A percentile compares a stretch with the other conserved stretches of the same genome.
These are phyloP conservation scores for Ustilago sp. DNA, from an alignment of 1,284 basidiomycete genomes.

Conservation along the genomic window DNA sequence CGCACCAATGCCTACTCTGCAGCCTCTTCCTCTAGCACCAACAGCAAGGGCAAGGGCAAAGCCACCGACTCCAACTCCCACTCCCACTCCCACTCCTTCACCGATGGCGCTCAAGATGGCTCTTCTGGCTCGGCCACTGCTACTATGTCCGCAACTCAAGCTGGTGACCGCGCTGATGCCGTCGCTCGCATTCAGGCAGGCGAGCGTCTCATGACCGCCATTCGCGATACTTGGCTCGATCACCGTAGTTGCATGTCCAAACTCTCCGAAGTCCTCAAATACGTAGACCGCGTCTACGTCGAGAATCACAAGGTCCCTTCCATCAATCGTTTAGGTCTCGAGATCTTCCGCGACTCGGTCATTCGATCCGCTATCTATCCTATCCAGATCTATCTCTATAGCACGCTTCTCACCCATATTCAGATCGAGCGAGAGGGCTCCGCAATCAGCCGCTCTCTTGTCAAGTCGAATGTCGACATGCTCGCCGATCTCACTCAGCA, in stretches of 20 bases:
- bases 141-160: conserved; percentile 49
- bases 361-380: conserved; percentile 74
- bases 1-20: conserved; percentile 22
- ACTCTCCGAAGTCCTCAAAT: conserved; percentile 89
- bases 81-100: conserved; percentile 14
- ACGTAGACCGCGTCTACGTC: conserved; percentile 77
- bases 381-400: conserved; percentile 84
- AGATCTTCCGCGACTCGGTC: conserved; percentile 87
- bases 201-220: conserved; percentile 84
- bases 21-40: conserved; percentile 2
- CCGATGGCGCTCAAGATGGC: conserved; percentile 8
- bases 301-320: conserved; percentile 68
- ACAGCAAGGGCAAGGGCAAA: conserved; percentile 54
- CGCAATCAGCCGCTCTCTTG: conserved; percentile 88
- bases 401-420: conserved; percentile 86
- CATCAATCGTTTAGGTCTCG: conserved; percentile 86
- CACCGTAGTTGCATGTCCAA: conserved; percentile 90
- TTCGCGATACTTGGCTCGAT: conserved; percentile 92
- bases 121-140: conserved; percentile 23
- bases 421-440: conserved; percentile 91
- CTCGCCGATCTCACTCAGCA: conserved; percentile 77
- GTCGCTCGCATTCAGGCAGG: conserved; percentile 74
- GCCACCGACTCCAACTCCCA: conserved; percentile 26
- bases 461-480: conserved; percentile 88
- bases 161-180: conserved; percentile 57